A percentile compares a stretch with the other conserved stretches of the same genome.
These are phyloP conservation scores for Citrullus colocynthis DNA, from an alignment of 306 rosid species.

Conservation along the genomic window DNA sequence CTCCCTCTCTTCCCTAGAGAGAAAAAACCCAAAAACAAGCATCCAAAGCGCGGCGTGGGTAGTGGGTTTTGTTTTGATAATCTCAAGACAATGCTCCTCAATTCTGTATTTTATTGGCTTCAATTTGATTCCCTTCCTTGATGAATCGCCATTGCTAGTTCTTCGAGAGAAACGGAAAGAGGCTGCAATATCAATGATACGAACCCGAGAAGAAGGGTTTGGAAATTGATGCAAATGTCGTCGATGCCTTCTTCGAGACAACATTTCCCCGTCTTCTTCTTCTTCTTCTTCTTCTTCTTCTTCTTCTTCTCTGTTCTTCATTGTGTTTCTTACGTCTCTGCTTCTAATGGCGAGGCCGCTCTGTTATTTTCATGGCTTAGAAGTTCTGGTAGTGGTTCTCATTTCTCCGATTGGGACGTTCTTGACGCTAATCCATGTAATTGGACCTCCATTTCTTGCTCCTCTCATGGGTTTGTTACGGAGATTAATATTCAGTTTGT, in stretches of 20 bases:
- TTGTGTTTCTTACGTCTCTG: constrained; percentile 7
- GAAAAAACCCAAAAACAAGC: not conserved
- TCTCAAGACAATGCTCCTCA: not conserved
- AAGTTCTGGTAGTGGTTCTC: constrained; percentile 16
- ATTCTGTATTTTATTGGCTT: not conserved
- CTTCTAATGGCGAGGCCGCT: constrained; percentile 36
- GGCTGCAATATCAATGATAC: constrained; percentile 12
- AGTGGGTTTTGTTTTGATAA: not conserved
- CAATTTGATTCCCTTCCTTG: not conserved
- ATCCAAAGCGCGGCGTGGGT: constrained; percentile 8
- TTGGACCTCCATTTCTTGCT: constrained; percentile 62
- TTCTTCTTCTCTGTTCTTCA: not conserved
- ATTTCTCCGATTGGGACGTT: constrained; percentile 44
- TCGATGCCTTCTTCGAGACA: constrained; percentile 20
- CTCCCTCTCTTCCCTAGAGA: not conserved
- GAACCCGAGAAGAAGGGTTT: constrained; percentile 18
- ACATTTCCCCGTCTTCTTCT: constrained; percentile 12
- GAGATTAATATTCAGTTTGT: constrained; percentile 41
- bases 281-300: constrained; percentile 2
- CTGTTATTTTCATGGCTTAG: constrained; percentile 58
- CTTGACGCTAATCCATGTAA: constrained; percentile 49
- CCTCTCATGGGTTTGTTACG: constrained; percentile 36
- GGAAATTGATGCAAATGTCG: constrained; percentile 26
- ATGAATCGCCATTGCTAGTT: not conserved
- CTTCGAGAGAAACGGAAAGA: constrained; percentile 6